phyloP scores from a whole-genome alignment of 768 basidiomycete genomes.

The Boletus patriciae region DNA sequence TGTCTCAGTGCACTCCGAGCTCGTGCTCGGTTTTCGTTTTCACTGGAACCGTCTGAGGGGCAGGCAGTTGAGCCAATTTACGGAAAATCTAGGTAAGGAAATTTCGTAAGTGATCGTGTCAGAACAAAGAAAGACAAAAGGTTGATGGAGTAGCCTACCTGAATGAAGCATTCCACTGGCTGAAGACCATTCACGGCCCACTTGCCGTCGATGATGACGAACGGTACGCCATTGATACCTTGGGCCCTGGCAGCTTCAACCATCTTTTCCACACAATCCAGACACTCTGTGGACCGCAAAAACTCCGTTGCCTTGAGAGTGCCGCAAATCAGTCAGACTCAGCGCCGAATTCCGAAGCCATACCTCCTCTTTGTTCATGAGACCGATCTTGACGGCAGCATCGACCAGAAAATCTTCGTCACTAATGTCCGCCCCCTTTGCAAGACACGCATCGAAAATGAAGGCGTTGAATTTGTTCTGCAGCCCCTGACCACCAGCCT shows the following conservation, averaged over 20 bases:
- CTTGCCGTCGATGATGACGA: conserved; percentile 46
- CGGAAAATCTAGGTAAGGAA: conserved; percentile 26
- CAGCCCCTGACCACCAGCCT: conserved; percentile 35
- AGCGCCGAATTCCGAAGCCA: background rate
- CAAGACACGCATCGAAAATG: conserved; percentile 43
- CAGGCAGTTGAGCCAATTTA: conserved; percentile 25
- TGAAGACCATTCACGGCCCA: conserved; percentile 49
- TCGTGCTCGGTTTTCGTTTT: background rate
- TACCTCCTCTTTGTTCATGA: conserved; percentile 40
- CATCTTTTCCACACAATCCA: conserved; percentile 40
- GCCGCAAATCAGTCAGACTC: background rate
- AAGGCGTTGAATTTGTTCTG: conserved; percentile 38
- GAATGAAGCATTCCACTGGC: conserved; percentile 39
- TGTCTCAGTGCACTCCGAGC: background rate
- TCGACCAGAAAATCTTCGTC: conserved; percentile 35
- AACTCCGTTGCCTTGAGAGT: conserved; percentile 37
- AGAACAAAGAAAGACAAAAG: background rate
- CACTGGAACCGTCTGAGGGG: background rate
- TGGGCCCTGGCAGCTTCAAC: conserved; percentile 39
- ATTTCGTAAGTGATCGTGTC: background rate
- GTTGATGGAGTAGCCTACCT: conserved; percentile 20
- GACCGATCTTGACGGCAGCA: conserved; percentile 35
- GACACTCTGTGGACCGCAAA: conserved; percentile 38
- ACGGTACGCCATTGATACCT: conserved; percentile 51
- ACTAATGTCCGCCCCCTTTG: conserved; percentile 35